Percentiles rank a stretch among this genome's conserved stretches.
Conservation (phyloP, 177 flowering plant species). For the Vitis hybrid region DNA sequence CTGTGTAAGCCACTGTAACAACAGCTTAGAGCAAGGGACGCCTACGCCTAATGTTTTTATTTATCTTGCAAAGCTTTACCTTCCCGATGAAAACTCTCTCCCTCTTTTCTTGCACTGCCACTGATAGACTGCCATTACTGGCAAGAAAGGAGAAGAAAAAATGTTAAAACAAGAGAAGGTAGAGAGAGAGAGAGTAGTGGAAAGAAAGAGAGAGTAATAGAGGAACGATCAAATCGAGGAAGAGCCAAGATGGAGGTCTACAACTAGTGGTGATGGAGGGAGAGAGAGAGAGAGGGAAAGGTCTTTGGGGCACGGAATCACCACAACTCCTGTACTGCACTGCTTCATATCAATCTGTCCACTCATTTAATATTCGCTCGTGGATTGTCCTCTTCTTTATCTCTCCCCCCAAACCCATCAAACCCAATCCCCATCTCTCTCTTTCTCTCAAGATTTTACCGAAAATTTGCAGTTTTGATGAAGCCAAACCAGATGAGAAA, state of each 20-base stretch:
- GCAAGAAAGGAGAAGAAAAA: conserved; percentile 19
- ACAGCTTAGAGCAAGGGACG: too few species aligned
- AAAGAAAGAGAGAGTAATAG: conserved; percentile 13
- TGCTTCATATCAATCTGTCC: conserved; percentile 27
- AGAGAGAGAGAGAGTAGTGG: conserved; percentile 3
- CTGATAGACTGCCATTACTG: conserved; percentile 56
- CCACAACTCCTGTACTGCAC: conserved; percentile 7
- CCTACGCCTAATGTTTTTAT: background rate
- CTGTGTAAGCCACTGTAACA: too few species aligned
- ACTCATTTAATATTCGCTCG: conserved; percentile 30
- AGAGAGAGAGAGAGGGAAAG: conserved; percentile 8
- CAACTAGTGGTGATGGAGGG: conserved; percentile 6
- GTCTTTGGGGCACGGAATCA: conserved; percentile 33
- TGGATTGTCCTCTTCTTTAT: conserved; percentile 13
- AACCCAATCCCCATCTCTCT: background rate
- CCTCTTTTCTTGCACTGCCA: conserved; percentile 60
- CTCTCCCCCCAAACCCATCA: background rate
- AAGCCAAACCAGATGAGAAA: too few species aligned
- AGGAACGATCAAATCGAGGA: conserved; percentile 37
- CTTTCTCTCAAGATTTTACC: background rate
- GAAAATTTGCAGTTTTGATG: background rate
- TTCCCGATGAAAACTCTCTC: conserved; percentile 70
- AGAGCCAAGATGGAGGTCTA: background rate
- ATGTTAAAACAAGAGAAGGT: conserved; percentile 2
- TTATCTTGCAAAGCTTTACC: conserved; percentile 39